A percentile compares a stretch with the other conserved stretches of the same genome.
These are phyloP conservation scores for Cicer arietinum DNA, from an alignment of 306 rosid genomes.

Conservation along the genomic window DNA sequence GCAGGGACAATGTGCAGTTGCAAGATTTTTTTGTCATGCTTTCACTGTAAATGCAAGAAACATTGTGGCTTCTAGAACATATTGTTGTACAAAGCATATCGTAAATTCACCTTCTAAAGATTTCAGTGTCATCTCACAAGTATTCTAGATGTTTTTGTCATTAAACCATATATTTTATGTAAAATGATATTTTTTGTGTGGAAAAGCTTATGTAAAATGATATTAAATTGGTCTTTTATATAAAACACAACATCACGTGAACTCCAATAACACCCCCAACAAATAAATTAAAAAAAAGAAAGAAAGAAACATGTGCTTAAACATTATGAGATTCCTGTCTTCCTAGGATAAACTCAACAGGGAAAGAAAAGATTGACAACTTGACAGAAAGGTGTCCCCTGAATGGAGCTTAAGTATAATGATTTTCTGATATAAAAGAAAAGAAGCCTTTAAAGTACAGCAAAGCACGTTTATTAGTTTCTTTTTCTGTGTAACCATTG, in stretches of 20 bases:
- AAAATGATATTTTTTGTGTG: not conserved
- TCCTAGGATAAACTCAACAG: slow-evolving; percentile 47
- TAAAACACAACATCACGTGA: no score
- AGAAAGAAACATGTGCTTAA: not conserved
- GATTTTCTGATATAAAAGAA: slow-evolving; percentile 48
- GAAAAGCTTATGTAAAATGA: not conserved
- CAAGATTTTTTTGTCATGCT: slow-evolving; percentile 9
- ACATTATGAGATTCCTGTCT: slow-evolving; percentile 46
- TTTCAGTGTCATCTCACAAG: not conserved
- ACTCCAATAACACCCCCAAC: not conserved
- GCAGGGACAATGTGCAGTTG: slow-evolving; percentile 20
- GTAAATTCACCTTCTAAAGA: not conserved
- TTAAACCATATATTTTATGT: not conserved
- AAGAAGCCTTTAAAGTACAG: slow-evolving; percentile 57
- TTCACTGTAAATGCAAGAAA: slow-evolving; percentile 31
- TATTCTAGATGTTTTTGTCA: slow-evolving; percentile 3
- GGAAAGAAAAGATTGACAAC: slow-evolving; percentile 33
- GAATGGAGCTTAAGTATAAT: slow-evolving; percentile 48
- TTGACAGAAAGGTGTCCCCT: slow-evolving; percentile 47
- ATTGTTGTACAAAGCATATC: slow-evolving; percentile 5
- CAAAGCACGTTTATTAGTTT: slow-evolving; percentile 37
- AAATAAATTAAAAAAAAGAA: not conserved
- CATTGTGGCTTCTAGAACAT: not conserved
- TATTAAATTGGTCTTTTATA: slow-evolving; percentile 2
- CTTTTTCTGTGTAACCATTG: slow-evolving; percentile 39